Evolutionary conservation across 2,329 filamentous ascomycete genomes (phyloP).

Genomic region (Sarocladium oryzae): DNA sequence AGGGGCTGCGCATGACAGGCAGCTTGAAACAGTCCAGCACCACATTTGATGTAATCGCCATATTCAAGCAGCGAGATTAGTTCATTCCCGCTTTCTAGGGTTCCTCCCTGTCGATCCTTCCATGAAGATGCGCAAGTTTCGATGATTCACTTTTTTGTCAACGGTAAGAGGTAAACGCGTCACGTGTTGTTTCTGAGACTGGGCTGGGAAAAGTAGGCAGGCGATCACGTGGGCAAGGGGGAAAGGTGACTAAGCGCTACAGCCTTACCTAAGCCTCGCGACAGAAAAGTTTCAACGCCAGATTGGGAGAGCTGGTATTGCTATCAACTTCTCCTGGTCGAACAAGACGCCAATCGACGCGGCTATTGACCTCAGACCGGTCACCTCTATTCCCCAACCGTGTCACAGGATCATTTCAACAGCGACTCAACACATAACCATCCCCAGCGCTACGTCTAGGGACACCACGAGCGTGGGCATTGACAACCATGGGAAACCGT

Average conservation of each 20-base stretch:
- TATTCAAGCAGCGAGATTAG: too few relatives aligned
- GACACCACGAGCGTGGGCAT: not conserved
- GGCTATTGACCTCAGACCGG: slow-evolving; percentile 4
- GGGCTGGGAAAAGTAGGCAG: too few relatives aligned
- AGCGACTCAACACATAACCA: not conserved
- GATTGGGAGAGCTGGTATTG: slow-evolving; percentile 8
- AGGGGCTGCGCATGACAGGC: slow-evolving; percentile 1
- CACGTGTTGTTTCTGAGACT: too few relatives aligned
- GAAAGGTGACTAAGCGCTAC: not conserved
- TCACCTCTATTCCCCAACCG: not conserved
- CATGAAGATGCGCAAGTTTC: not conserved
- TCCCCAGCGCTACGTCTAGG: not conserved
- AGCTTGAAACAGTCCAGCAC: slow-evolving; percentile 5
- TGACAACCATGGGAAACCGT: slow-evolving; percentile 28
- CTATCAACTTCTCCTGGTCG: slow-evolving; percentile 8
- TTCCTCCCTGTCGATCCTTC: not conserved
- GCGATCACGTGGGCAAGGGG: too few relatives aligned
- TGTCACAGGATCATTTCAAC: not conserved
- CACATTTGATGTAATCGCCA: not conserved
- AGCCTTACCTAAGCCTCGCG: not conserved
- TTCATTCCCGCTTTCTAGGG: not conserved
- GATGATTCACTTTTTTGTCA: not conserved
- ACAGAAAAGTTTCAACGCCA: slow-evolving; percentile 6
- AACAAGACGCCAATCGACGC: slow-evolving; percentile 1
- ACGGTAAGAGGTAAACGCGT: not conserved